A percentile compares a stretch with the other conserved stretches of the same genome.
Evolutionary conservation across 1,139 yeast genomes (phyloP).

Genomic region (Kodamaea ohmeri): DNA sequence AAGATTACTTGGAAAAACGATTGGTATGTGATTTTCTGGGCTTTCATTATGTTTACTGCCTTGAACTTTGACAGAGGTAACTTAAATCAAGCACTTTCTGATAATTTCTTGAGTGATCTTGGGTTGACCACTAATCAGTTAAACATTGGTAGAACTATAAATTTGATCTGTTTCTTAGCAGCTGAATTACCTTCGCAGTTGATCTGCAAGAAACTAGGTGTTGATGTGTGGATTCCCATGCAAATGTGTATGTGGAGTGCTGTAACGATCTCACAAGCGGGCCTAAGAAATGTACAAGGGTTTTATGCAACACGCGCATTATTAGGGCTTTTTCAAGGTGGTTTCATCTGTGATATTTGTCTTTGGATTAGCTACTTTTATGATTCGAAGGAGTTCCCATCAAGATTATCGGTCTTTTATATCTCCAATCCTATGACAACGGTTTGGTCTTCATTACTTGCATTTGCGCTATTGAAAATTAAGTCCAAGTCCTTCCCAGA

Average conservation of each 20-base stretch:
- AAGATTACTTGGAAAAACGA: constrained; percentile 28
- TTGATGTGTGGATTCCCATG: constrained; percentile 32
- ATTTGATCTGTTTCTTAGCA: constrained; percentile 28
- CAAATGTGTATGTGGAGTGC: constrained; percentile 28
- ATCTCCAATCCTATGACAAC: constrained; percentile 37
- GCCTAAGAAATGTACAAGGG: constrained; percentile 18
- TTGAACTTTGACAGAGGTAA: constrained; percentile 33
- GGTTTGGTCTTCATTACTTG: constrained; percentile 41
- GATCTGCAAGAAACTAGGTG: constrained; percentile 32
- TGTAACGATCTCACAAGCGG: constrained; percentile 25
- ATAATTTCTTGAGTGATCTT: constrained; percentile 27
- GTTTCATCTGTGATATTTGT: constrained; percentile 54
- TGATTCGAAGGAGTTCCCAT: constrained; percentile 47
- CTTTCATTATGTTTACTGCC: constrained; percentile 29
- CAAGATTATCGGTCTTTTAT: constrained; percentile 52
- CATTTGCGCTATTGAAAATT: constrained; percentile 45
- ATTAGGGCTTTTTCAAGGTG: constrained; percentile 52
- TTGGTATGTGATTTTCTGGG: constrained; percentile 30
- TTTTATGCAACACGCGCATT: constrained; percentile 45
- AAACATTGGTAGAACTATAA: constrained; percentile 31
- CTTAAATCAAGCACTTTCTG: constrained; percentile 29
- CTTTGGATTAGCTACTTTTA: constrained; percentile 57
- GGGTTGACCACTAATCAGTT: constrained; percentile 28
- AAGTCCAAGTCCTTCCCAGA: constrained; percentile 33
- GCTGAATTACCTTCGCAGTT: constrained; percentile 36